These are phyloP conservation scores for Diospyros lotus DNA, from an alignment of 148 eudicot genomes.

Conservation along the genomic window DNA sequence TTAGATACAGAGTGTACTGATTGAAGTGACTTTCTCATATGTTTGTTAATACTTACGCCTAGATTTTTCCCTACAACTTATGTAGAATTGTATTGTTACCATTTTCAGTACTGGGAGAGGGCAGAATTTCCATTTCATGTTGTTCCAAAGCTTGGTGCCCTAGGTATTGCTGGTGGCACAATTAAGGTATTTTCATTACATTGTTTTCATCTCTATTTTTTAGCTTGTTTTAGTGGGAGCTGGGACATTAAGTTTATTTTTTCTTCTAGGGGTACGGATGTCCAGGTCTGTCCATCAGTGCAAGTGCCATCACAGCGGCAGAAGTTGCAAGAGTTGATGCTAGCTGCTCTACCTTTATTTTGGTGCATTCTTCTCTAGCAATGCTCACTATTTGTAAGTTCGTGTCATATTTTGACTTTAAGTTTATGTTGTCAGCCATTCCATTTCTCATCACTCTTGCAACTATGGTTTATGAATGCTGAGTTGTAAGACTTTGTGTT, in stretches of 20 bases:
- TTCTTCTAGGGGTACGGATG: slow-evolving; percentile 81
- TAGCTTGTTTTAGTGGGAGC: background rate
- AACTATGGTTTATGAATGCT: background rate
- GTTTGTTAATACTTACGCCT: background rate
- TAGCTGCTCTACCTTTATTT: slow-evolving; percentile 89
- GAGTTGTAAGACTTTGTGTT: slow-evolving; percentile 7
- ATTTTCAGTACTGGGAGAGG: slow-evolving; percentile 81
- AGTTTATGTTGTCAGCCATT: background rate
- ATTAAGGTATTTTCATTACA: slow-evolving; percentile 56
- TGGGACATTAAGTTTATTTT: slow-evolving; percentile 17
- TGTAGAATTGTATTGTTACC: background rate
- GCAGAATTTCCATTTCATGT: slow-evolving; percentile 95
- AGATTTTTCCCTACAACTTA: background rate
- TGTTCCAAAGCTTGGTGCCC: slow-evolving; percentile 74
- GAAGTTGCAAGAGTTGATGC: slow-evolving; percentile 96
- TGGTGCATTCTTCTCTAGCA: slow-evolving; percentile 95
- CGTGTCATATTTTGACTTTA: background rate
- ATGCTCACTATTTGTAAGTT: slow-evolving; percentile 88
- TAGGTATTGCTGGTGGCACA: slow-evolving; percentile 74
- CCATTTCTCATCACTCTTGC: background rate
- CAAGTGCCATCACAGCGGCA: slow-evolving; percentile 69
- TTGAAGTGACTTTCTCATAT: background rate
- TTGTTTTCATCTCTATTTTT: slow-evolving; percentile 1
- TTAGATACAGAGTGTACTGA: background rate
- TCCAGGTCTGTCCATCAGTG: slow-evolving; percentile 80